Base-by-base conservation (phyloP, 768 basidiomycete species). In the Amanita thiersii region DNA sequence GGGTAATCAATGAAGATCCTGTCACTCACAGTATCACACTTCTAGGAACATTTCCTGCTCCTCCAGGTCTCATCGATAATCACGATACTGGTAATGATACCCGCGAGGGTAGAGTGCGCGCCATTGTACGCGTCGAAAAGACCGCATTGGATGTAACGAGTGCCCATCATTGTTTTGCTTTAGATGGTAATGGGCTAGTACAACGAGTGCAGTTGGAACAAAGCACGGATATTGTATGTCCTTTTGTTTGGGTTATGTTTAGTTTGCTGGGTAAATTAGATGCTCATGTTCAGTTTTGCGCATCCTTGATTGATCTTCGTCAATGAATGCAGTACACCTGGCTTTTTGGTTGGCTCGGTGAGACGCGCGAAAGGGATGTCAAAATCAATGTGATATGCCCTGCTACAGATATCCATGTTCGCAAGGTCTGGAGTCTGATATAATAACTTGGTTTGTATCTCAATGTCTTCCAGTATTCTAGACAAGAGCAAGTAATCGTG, bases 331-430 rank as follows among this genome's bases (percentile, higher is more conserved):
- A 92, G 89, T 94, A 94, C 60, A 69, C 79, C 10, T 92, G 87
- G 81, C 58, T 80, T 24, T 75, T 84, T 44, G 89, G 72, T 2
- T 90, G 84, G 80, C 54, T 86, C 19, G 57, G 62, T 21, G 56
- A 63, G 14, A 50, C 60, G 5, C 57, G 68, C 40, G 64, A 66
- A 43, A 49, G 65, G 1, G 92, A 96, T 50, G 64, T 91, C 44
- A 88, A 88, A 62, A 73, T 98, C 49, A 86, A 79, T 47, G 66
- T 91, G 12, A 81, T 96, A 39, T 85, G 73, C 47, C 94, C 94
- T 11, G 90, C 90, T 1, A 97, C 90, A 0, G 86, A 91, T 5
- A 76, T 81, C 3, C 92, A 98, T 54, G 81, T 98, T 44, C 73
- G 72, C 47, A 96, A 96, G 72, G 86, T 81, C 26, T 21, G 52